phyloP scores from a whole-genome alignment of 345 rosid genomes.

The Lepidium didymum region DNA sequence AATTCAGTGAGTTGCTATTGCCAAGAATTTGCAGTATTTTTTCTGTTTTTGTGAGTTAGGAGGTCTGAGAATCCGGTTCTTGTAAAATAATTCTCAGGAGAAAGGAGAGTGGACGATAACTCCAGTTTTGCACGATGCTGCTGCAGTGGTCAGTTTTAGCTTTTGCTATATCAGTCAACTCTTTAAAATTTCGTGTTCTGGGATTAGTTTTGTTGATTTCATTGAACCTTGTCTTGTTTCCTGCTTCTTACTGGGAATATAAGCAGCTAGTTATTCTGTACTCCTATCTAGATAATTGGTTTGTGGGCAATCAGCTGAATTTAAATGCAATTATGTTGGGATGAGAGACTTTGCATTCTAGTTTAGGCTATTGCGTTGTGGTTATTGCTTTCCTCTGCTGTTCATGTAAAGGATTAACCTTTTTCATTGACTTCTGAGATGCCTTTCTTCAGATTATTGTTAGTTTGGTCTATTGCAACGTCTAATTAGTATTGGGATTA shows the following conservation, averaged over 20 bases:
- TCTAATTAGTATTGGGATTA: not conserved
- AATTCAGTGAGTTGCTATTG: constrained; percentile 38
- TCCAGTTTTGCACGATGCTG: constrained; percentile 75
- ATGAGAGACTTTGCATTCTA: not conserved
- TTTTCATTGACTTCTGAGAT: not conserved
- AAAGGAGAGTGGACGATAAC: constrained; percentile 76
- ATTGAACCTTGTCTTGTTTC: not conserved
- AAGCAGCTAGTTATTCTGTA: not conserved
- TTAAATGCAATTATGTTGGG: not conserved
- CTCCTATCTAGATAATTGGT: not conserved
- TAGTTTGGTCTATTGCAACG: not conserved
- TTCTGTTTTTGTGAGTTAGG: not conserved
- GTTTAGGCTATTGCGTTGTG: not conserved
- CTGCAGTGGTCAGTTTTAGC: constrained; percentile 64
- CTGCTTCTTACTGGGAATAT: not conserved
- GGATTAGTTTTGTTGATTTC: not conserved
- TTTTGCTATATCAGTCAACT: not conserved
- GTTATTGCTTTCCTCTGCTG: not conserved
- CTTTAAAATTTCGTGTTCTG: not conserved
- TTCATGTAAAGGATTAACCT: not conserved
- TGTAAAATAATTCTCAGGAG: constrained; percentile 32
- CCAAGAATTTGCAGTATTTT: not conserved
- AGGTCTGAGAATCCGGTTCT: not conserved
- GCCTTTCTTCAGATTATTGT: not conserved
- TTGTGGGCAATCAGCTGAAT: not conserved